Evolutionary conservation across 257 asterid species (phyloP).

Genomic region (Ligustrum vulgare): DNA sequence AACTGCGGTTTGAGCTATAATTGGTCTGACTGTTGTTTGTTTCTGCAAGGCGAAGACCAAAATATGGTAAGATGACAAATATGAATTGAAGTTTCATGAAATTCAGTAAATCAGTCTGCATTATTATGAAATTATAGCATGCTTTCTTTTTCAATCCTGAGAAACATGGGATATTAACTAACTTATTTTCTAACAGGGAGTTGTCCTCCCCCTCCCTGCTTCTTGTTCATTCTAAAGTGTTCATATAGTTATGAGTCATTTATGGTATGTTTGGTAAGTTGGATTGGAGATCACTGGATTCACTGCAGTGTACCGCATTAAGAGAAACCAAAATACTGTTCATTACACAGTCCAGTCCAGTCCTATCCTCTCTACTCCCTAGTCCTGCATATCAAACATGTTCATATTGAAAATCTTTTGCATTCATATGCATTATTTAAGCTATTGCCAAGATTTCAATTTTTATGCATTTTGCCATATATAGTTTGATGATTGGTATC

Average conservation of each 20-base stretch:
- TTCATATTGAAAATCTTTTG: too few species aligned
- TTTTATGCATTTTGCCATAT: too few species aligned
- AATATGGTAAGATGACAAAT: background rate
- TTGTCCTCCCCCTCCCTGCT: background rate
- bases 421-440: too few species aligned
- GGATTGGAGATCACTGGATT: background rate
- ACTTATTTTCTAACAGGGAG: background rate
- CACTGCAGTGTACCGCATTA: too few species aligned
- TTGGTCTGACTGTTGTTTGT: slow-evolving; percentile 32
- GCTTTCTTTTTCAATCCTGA: background rate
- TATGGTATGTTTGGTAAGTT: background rate
- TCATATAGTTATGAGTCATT: background rate
- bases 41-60: slow-evolving; percentile 10
- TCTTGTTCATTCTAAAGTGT: background rate
- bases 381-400: background rate
- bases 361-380: too few species aligned
- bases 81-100: background rate
- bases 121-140: background rate
- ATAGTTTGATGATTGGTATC: background rate
- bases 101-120: background rate
- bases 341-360: background rate
- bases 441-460: too few species aligned
- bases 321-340: background rate
- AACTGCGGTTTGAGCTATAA: slow-evolving; percentile 61
- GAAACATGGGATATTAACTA: background rate